Evolutionary conservation across 768 basidiomycete species (phyloP).

Genomic region (Xerocomellus intermedius): DNA sequence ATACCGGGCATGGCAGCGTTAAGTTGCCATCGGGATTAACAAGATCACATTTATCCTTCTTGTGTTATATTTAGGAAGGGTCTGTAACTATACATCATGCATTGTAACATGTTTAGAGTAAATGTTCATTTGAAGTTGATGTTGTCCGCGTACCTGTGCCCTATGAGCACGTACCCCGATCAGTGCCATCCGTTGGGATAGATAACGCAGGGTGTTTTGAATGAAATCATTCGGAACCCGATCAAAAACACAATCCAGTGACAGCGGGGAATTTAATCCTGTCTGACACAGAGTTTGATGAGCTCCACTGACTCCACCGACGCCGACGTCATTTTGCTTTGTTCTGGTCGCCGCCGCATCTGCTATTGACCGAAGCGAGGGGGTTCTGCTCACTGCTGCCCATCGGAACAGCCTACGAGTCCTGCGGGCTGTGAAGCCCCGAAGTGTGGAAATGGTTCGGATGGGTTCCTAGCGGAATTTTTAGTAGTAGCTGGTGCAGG

Average conservation of each 20-base stretch:
- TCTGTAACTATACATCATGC: not conserved
- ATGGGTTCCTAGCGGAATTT: not conserved
- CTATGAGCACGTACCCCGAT: not conserved
- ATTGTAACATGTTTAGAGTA: not conserved
- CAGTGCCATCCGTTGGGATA: not conserved
- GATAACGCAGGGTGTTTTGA: not conserved
- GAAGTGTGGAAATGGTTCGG: not conserved
- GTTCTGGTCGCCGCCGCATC: no score
- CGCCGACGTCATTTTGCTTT: not conserved
- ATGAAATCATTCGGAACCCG: no score
- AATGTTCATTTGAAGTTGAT: not conserved
- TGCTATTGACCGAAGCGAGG: not conserved
- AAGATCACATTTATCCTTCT: not conserved
- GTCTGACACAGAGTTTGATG: not conserved
- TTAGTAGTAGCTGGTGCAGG: not conserved
- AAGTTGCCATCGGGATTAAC: not conserved
- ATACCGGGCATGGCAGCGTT: not conserved
- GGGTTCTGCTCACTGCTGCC: no score
- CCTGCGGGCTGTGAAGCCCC: not conserved
- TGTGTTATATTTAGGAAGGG: not conserved
- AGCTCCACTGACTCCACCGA: not conserved
- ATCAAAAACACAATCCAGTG: not conserved
- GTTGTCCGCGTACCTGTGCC: not conserved
- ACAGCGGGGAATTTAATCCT: not conserved
- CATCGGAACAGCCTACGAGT: not conserved